Percentiles rank a stretch among this genome's conserved stretches.
Conservation (phyloP, 1,284 basidiomycete genomes). For the Ustilago lituana region DNA sequence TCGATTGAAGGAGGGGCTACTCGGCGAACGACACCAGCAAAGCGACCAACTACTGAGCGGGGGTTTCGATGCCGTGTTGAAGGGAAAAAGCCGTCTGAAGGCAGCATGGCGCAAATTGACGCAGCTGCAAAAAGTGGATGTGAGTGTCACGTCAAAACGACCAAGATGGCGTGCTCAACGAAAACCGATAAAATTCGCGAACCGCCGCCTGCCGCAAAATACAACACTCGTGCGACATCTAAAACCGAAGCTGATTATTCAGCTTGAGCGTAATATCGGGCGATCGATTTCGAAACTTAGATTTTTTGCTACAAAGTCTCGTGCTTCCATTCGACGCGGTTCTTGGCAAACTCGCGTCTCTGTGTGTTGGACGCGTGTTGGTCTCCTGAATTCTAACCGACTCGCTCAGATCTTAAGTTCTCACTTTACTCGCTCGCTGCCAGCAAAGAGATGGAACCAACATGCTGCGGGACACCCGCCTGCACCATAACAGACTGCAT, state of each 20-base stretch:
- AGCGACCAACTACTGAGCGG: slow-evolving; percentile 4
- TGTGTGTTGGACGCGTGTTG: background rate
- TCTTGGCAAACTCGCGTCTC: background rate
- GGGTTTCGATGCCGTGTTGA: no score
- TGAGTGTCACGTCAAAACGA: slow-evolving; percentile 30
- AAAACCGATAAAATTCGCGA: background rate
- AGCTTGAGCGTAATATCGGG: no score
- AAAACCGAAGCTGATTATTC: no score
- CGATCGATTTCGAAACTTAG: no score
- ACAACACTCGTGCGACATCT: slow-evolving; percentile 16
- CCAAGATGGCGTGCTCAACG: slow-evolving; percentile 27
- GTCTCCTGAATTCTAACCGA: no score
- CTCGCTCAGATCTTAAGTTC: no score
- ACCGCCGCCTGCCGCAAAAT: no score
- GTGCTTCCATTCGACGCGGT: slow-evolving; percentile 2
- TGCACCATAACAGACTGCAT: no score
- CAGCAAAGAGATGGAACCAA: no score
- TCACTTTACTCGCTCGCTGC: no score
- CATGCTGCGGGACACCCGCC: no score
- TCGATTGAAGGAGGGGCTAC: slow-evolving; percentile 11
- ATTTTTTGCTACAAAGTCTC: slow-evolving; percentile 5
- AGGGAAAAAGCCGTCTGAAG: no score
- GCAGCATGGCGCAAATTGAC: slow-evolving; percentile 6
- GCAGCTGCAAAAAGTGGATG: slow-evolving; percentile 7
- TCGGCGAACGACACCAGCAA: slow-evolving; percentile 12